These are phyloP conservation scores for Clitopilus passeckerianus DNA, from an alignment of 768 basidiomycete species.

Conservation along the genomic window DNA sequence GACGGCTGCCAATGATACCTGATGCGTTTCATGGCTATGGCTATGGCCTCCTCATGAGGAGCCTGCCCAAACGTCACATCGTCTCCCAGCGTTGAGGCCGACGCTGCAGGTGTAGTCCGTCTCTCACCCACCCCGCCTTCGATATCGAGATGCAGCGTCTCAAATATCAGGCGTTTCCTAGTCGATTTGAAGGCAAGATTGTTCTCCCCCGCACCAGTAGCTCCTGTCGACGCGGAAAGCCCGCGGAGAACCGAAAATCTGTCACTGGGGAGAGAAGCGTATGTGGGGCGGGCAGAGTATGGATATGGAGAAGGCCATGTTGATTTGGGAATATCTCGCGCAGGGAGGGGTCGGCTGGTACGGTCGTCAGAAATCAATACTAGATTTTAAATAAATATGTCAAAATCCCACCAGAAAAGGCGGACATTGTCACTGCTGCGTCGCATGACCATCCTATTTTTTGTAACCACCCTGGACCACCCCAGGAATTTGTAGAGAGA, in stretches of 20 bases:
- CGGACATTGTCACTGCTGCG: slow-evolving; percentile 64
- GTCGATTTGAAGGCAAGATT: slow-evolving; percentile 94
- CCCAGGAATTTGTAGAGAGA: slow-evolving; percentile 53
- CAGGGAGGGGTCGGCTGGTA: slow-evolving; percentile 72
- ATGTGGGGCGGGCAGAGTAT: slow-evolving; percentile 69
- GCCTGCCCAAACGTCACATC: slow-evolving; percentile 1
- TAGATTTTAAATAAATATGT: neutral
- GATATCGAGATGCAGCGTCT: slow-evolving; percentile 85
- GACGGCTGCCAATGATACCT: slow-evolving; percentile 29
- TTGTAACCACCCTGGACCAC: slow-evolving; percentile 66
- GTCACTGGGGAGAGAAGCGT: slow-evolving; percentile 75
- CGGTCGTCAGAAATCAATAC: neutral
- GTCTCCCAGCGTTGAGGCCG: slow-evolving; percentile 14
- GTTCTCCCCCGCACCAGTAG: slow-evolving; percentile 82
- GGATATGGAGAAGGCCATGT: slow-evolving; percentile 80
- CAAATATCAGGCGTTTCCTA: slow-evolving; percentile 80
- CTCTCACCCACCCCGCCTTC: slow-evolving; percentile 83
- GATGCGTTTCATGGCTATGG: slow-evolving; percentile 6
- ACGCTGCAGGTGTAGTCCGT: slow-evolving; percentile 45
- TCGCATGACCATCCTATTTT: slow-evolving; percentile 80
- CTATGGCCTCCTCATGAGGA: slow-evolving; percentile 8
- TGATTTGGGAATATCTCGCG: slow-evolving; percentile 72
- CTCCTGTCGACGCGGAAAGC: slow-evolving; percentile 49
- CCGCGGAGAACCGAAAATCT: slow-evolving; percentile 82
- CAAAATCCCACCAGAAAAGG: slow-evolving; percentile 65